Conservation (phyloP, 2,329 filamentous ascomycete genomes). For the Aspergillus pseudoviridinutans region DNA sequence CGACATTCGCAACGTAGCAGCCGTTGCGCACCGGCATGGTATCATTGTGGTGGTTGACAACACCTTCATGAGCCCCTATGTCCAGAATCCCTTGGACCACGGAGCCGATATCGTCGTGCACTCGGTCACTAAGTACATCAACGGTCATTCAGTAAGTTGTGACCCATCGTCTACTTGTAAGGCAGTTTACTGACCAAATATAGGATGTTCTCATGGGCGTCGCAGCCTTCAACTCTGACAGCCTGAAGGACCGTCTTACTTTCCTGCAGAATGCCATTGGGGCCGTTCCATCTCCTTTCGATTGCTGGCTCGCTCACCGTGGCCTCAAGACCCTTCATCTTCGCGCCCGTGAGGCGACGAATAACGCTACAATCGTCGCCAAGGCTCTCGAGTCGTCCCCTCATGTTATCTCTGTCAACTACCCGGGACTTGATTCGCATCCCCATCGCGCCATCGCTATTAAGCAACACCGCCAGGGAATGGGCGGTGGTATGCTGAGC, state of each 20-base stretch:
- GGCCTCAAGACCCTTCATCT: constrained; percentile 96
- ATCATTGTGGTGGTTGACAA: constrained; percentile 98
- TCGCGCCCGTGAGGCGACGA: constrained; percentile 76
- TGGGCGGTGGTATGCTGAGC: constrained; percentile 96
- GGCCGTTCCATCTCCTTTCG: constrained; percentile 89
- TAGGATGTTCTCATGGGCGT: constrained; percentile 95
- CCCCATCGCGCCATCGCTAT: constrained; percentile 78
- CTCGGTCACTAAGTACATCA: constrained; percentile 98
- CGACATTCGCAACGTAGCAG: constrained; percentile 82
- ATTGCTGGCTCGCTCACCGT: constrained; percentile 96
- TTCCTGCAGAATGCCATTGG: constrained; percentile 98
- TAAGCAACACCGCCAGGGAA: constrained; percentile 88
- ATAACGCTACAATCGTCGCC: constrained; percentile 76
- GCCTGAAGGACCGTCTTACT: constrained; percentile 68
- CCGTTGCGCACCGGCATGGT: constrained; percentile 78
- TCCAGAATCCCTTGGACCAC: constrained; percentile 92
- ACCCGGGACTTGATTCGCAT: constrained; percentile 85
- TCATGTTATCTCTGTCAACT: constrained; percentile 86
- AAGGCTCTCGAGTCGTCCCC: constrained; percentile 72
- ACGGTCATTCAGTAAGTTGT: constrained; percentile 67
- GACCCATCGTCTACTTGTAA: background rate
- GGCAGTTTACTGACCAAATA: constrained; percentile 6
- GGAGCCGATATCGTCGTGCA: constrained; percentile 97
- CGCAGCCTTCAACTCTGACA: constrained; percentile 86
- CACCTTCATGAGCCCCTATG: constrained; percentile 93